Base-by-base conservation (phyloP, 2,329 filamentous ascomycete species). In the Leptographium lundbergii region DNA sequence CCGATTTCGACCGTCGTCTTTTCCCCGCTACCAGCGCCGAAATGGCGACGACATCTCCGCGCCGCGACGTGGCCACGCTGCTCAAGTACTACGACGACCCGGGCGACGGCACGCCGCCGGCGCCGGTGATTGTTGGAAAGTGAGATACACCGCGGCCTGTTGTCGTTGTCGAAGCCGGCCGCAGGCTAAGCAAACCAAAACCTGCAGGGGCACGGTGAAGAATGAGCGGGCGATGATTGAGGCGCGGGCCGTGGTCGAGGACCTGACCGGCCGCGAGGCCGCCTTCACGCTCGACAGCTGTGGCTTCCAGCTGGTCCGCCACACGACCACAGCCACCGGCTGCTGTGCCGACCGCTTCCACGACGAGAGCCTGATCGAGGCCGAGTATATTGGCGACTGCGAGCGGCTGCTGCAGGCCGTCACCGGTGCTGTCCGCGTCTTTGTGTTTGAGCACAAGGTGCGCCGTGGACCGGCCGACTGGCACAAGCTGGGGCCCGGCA, bases 361-460 rank as follows among this genome's bases (percentile, higher is more conserved):
- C 0, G 73, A 86, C 2, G 70, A 78, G 59, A 77, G 74, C 74
- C 74, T 53, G 76, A 78, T 57, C 66, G 73, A 0, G 65, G 61
- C 0, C 78, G 82, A 67, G 70, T 77, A 66, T 71, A 88, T 88
- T 69, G 78, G 82, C 0, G 85, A 88, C 66, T 79, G 87, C 22
- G 81, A 85, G 68, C 69, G 77, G 32, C 67, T 88, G 34, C 67
- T 65, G 1, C 61, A 58, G 47, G 45, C 61, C 11, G 57, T 55
- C 68, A 85, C 81, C 19, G 81, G 81, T 3, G 81, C 77, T 2
- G 69, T 67, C 32, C 75, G 76, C 25, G 69, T 84, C 63, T 77
- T 81, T 72, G 81, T 85, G 67, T 86, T 85, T 66, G 80, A 84
- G 70, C 84, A 90, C 70, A 89, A 86, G 13, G 83, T 89, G 64